phyloP scores from a whole-genome alignment of 805 yeast species.

The Saccharomycopsis fodiens region DNA sequence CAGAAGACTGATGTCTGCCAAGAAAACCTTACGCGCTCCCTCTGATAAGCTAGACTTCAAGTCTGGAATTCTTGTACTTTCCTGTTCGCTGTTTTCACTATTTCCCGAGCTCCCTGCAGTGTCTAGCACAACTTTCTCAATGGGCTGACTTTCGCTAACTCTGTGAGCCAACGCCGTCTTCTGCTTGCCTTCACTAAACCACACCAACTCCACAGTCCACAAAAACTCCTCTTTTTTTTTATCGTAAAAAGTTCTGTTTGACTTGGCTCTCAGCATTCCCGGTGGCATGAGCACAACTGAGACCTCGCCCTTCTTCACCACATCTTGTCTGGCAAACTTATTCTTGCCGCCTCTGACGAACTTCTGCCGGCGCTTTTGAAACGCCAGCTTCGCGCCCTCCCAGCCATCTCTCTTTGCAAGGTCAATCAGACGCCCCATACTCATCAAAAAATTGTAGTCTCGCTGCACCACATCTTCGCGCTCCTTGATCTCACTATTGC shows the following conservation, averaged over 20 bases:
- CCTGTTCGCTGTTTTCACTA: background rate
- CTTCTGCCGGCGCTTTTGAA: conserved; percentile 14
- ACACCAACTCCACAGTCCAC: conserved; percentile 20
- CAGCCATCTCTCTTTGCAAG: conserved; percentile 46
- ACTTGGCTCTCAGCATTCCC: conserved; percentile 19
- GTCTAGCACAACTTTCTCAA: background rate
- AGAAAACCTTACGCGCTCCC: background rate
- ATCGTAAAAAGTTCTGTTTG: conserved; percentile 17
- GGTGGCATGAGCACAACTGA: conserved; percentile 16
- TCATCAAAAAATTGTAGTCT: conserved; percentile 70
- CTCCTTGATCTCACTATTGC: conserved; percentile 34
- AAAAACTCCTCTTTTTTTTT: conserved; percentile 13
- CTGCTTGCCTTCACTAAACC: background rate
- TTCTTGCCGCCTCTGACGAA: conserved; percentile 1
- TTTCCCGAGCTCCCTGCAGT: background rate
- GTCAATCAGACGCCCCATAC: conserved; percentile 51
- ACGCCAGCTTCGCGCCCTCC: conserved; percentile 13
- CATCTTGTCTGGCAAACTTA: background rate
- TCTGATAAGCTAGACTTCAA: background rate
- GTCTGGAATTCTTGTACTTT: too few relatives aligned
- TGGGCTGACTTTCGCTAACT: background rate
- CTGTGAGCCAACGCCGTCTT: background rate
- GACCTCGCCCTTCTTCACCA: conserved; percentile 12
- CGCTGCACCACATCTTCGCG: conserved; percentile 47
- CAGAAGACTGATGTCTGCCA: background rate